Evolutionary conservation across 179 eudicot species (phyloP), one percentile per base, ranked within the genome.

Genomic region (Patellifolia procumbens): DNA sequence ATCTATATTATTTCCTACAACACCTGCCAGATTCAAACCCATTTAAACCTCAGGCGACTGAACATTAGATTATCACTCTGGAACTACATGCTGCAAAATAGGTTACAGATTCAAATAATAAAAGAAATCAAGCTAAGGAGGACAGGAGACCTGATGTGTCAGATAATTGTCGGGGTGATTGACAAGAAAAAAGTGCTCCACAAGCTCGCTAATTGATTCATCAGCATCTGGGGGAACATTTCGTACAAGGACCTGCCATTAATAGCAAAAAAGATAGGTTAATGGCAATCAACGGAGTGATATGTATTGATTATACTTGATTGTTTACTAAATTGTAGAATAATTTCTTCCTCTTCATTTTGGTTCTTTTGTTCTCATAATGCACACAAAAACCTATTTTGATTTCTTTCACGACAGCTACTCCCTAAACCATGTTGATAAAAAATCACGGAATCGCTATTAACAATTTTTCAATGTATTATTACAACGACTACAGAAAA

Each of bases 111-210:
- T 15, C 37, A 39, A n/a, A 58, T 46, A 22, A 78, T 61, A 55
- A 56, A 70, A 70, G 22, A 7, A 31, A 31, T 12, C 26, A 28
- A 28, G 58, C 19, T 31, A 81, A 15, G 11, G 28, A 71, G n/a
- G 51, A 67, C 39, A 62, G 49, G 80, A 55, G 46, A 94, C 98
- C 98, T 94, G 97, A 85, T 91, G 91, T 72, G 89, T 83, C 43
- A 92, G 97, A 87, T 94, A 94, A 76, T 92, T 84, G 82, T 91
- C 97, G 20, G 97, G 97, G 82, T 94, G 98, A 83, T 94, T 94
- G 88, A 94, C 98, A 74, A 94, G 77, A 83, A 91, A 94, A 82
- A 94, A 94, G 83, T 94, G 98, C 88, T 94, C 98, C 74, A 94
- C 98, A 83, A 81, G 83, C 88, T 94, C 97, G 46, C 91, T 85